Evolutionary conservation across 2,329 filamentous ascomycete species (phyloP).

Genomic region (Cordyceps javanica): DNA sequence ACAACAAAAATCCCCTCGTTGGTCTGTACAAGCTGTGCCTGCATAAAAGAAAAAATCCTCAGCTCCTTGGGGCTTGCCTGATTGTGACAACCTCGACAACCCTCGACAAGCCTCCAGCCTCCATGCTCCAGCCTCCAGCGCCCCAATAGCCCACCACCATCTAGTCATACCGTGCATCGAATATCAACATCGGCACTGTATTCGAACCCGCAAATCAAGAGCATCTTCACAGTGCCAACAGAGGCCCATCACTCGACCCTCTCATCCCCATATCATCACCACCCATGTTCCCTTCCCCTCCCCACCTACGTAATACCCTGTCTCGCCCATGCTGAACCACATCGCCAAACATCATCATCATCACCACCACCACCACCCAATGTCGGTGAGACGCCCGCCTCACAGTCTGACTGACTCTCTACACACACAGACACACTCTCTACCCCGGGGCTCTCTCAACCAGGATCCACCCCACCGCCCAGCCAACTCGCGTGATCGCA

Average conservation of each 20-base stretch:
- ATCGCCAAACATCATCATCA: not conserved
- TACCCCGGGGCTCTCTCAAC: no score
- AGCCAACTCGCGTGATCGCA: conserved; percentile 13
- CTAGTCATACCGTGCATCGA: conserved; percentile 1
- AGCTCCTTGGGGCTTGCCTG: no score
- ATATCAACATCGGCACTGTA: not conserved
- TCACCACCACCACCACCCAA: not conserved
- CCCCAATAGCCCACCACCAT: conserved; percentile 10
- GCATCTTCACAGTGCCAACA: not conserved
- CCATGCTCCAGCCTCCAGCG: no score
- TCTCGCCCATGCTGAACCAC: not conserved
- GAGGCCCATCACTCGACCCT: no score
- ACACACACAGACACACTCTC: no score
- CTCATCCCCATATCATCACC: no score
- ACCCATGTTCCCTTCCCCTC: not conserved
- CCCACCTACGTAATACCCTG: not conserved
- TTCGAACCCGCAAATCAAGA: rapidly evolving
- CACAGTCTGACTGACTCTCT: not conserved
- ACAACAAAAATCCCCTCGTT: no score
- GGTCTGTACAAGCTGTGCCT: no score
- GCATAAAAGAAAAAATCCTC: no score
- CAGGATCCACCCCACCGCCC: not conserved
- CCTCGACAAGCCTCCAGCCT: not conserved
- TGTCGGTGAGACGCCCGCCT: conserved; percentile 1
- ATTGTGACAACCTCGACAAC: no score